A percentile compares a stretch with the other conserved stretches of the same genome.
Conservation (phyloP, 805 yeast species). For the Ogataea pini region DNA sequence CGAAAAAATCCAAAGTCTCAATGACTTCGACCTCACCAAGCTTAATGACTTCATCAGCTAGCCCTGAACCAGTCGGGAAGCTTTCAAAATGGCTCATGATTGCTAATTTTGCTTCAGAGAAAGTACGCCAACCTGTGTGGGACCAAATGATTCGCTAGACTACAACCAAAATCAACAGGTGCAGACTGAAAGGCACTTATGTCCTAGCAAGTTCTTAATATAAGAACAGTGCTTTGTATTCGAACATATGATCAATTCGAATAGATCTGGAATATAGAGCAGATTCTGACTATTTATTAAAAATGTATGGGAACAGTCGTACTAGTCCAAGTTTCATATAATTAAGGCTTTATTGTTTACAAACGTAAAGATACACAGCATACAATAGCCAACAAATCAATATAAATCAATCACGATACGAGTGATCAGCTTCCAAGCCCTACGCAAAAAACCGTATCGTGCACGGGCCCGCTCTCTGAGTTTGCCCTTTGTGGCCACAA, state of each 20-base stretch:
- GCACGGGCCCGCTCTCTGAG: background rate
- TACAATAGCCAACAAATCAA: background rate
- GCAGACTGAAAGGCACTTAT: background rate
- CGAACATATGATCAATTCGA: background rate
- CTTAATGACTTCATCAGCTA: background rate
- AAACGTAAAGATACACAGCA: background rate
- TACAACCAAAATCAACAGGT: background rate
- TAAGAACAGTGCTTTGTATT: background rate
- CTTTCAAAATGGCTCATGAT: slow-evolving; percentile 1
- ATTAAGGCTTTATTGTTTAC: background rate
- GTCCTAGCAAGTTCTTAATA: background rate
- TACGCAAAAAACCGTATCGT: background rate
- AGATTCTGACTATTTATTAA: background rate
- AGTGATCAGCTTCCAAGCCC: background rate
- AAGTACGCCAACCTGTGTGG: background rate
- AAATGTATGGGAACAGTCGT: background rate
- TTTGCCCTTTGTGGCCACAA: background rate
- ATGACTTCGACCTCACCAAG: background rate
- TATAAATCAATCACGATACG: background rate
- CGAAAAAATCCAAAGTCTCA: background rate
- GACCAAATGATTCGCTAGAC: background rate
- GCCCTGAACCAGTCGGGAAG: background rate
- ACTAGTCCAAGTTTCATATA: background rate
- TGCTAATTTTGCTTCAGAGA: background rate
- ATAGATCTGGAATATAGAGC: background rate